Evolutionary conservation across 768 basidiomycete species (phyloP), one percentile per base, ranked within the genome.

Genomic region (Rhizopogon vinicolor): DNA sequence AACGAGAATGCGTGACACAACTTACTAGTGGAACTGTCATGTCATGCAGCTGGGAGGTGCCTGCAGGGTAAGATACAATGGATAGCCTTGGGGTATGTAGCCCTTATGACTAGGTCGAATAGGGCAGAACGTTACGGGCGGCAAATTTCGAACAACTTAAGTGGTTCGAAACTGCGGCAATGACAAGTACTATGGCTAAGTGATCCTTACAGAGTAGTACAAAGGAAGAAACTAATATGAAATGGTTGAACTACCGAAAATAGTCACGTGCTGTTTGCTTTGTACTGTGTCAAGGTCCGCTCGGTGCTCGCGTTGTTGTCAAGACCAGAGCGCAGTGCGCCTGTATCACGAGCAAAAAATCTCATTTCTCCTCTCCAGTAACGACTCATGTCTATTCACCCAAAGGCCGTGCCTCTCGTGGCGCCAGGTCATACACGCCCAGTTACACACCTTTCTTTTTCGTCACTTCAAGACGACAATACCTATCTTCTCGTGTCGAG

Each of bases 401-500:
- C 78, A 61, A 91, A 86, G 74, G 78, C 85, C 52, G 82, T 85
- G 48, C 88, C 89, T 52, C 86, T 91, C 61, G 89, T 91, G 68
- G 89, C 89, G 46, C 87, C 89, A 63, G 89, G 89, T 57, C 89
- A 91, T 68, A 91, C 89, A 37, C 81, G 89, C 66, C 89, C 89
- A 57, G 91, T 98, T 63, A 93, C 91, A 33, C 92, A 97, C 69
- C 86, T 98, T 59, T 92, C 93, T 53, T 98, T 97, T 76, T 95
- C 93, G 22, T 75, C 84, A 13, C 80, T 91, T 60, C 84, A 92
- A 67, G 81, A 92, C 22, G 95, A 98, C 72, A 82, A 84, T 59
- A 84, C 86, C 43, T 98, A 87, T 72, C 76, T 98, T 59, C 81
- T 99, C 59, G 89, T 98, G 65, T 98, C 95, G 55, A 90, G 91